Conservation (phyloP, 805 yeast species). For the Candida manassasensis region DNA sequence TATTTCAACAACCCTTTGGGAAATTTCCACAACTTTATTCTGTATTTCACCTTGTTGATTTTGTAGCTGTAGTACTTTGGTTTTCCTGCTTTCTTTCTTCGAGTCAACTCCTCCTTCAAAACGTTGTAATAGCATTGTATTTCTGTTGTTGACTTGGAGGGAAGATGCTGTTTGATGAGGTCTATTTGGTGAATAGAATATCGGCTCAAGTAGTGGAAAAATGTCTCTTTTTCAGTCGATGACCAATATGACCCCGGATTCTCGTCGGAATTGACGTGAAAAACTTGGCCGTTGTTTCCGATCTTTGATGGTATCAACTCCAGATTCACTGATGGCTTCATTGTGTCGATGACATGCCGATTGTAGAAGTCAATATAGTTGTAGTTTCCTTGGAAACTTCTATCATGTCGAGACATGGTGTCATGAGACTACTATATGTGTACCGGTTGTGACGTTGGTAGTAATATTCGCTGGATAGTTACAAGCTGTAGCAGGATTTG, state of each 20-base stretch:
- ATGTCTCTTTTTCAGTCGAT: slow-evolving; percentile 43
- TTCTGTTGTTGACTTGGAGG: slow-evolving; percentile 40
- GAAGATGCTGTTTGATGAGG: slow-evolving; percentile 32
- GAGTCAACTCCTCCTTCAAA: slow-evolving; percentile 24
- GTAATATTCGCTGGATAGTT: no score
- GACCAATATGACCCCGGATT: slow-evolving; percentile 44
- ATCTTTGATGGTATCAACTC: slow-evolving; percentile 10
- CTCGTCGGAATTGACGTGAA: slow-evolving; percentile 7
- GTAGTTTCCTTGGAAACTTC: slow-evolving; percentile 24
- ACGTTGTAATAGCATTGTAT: slow-evolving; percentile 42
- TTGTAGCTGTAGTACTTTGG: slow-evolving; percentile 1
- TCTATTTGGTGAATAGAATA: slow-evolving; percentile 47
- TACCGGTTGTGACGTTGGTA: no score
- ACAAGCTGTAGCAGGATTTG: no score
- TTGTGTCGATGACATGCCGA: slow-evolving; percentile 20
- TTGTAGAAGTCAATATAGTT: slow-evolving; percentile 26
- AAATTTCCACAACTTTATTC: slow-evolving; percentile 4
- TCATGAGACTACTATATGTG: no score
- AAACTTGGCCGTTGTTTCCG: slow-evolving; percentile 12
- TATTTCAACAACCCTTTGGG: slow-evolving; percentile 26
- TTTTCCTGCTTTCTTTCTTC: slow-evolving; percentile 15
- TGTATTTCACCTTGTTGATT: not conserved
- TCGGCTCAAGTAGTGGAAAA: slow-evolving; percentile 46
- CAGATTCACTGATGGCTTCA: slow-evolving; percentile 7
- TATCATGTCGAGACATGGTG: not conserved